These are phyloP conservation scores for Daldinia concentrica DNA, from an alignment of 495 filamentous ascomycete species.

Conservation along the genomic window DNA sequence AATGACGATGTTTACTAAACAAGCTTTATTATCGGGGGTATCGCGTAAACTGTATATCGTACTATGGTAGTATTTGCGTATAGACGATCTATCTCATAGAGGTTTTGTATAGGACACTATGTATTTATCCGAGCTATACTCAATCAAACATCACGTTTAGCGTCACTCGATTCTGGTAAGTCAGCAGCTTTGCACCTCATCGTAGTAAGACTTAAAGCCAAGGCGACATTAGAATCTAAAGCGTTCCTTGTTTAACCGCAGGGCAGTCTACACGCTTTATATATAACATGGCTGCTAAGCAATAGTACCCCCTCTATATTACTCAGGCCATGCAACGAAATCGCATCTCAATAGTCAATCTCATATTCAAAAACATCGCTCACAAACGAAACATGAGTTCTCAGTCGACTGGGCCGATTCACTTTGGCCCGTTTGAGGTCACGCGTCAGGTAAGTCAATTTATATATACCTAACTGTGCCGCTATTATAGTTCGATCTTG, in stretches of 20 bases:
- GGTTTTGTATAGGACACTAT: no score
- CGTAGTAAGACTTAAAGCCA: background rate
- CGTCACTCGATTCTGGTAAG: background rate
- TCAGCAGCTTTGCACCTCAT: background rate
- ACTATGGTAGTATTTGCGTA: no score
- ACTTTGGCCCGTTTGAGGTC: constrained; percentile 73
- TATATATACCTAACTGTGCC: no score
- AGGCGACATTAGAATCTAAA: background rate
- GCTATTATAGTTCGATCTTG: no score
- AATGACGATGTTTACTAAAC: background rate
- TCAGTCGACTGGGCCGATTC: constrained; percentile 49
- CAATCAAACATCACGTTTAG: background rate
- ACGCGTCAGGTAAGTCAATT: constrained; percentile 62
- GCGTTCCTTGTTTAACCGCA: background rate
- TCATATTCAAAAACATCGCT: constrained; percentile 1
- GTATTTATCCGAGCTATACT: background rate
- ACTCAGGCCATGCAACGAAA: constrained; percentile 23
- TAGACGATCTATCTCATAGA: no score
- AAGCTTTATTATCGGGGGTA: background rate
- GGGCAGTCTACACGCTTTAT: background rate
- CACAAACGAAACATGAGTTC: constrained; percentile 33
- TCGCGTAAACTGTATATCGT: background rate
- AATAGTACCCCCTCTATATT: background rate
- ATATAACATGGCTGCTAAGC: constrained; percentile 4
- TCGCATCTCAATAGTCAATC: constrained; percentile 14